Base-by-base conservation (phyloP, 176 grass and related monocot species). In the Musa itinerans region DNA sequence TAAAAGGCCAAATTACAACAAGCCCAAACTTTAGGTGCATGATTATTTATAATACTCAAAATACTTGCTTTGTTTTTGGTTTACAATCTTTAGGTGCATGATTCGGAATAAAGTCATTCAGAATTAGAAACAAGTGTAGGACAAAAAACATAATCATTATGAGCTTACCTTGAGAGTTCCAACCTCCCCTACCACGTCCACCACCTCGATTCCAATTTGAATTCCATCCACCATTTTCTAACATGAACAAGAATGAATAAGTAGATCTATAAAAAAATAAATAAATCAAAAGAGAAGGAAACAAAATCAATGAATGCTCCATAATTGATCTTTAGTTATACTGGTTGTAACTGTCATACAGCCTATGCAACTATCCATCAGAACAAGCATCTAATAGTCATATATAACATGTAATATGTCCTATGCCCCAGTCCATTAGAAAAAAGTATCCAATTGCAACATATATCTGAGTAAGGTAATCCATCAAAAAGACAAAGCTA, bases 201-300 rank as follows among this genome's bases (percentile, higher is more conserved):
- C 84, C 86, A 2, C 85, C 93, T 83, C 79, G 84, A 68, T 69
- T 81, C 75, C 76, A 78, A 78, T 87, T 90, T 80, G 87, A 82
- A 63, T 80, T 88, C 87, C 85, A 97, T 68, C 89, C 89, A 74
- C 87, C 90, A 83, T 93, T 93, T 89, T 93, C 90, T 93, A 69
- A 16, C 73, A 64, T 48, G 20, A 27, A 26, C 78, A 79, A 43
- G 63, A 61, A 69, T 50, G 29, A 78, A 68, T 79, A 62, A 70
- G 10, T 77, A 64, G 1, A 9, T 62, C 6, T 43, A 24, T 48
- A 15, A 22, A 61, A 21, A 53, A 48, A 8, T 58, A 19, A 52
- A 24, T 43, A 69, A 27, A 69, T 69, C 8, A 50, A 16, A 14
- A 16, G 11, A 11, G 27, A 21, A 49, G 6, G 16, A 21, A 25